phyloP scores from a whole-genome alignment of 2,329 filamentous ascomycete species.

The Fusarium multiceps region DNA sequence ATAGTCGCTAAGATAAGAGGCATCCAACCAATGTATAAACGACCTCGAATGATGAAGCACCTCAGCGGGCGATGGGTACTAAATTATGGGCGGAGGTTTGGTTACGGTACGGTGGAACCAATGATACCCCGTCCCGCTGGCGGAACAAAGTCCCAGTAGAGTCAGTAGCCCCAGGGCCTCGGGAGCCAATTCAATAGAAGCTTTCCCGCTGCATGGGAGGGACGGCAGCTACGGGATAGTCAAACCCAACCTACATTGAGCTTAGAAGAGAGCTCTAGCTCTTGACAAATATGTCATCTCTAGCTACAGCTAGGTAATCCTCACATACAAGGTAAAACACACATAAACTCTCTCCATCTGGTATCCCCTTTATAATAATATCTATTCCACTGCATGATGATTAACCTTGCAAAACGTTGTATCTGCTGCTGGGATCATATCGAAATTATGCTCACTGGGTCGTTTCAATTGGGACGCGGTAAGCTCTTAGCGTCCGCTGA shows the following conservation, averaged over 20 bases:
- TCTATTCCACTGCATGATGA: constrained; percentile 16
- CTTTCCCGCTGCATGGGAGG: constrained; percentile 19
- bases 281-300: not conserved
- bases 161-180: not conserved
- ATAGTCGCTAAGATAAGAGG: not conserved
- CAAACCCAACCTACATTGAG: not conserved
- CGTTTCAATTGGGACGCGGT: constrained; percentile 25
- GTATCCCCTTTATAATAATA: not conserved
- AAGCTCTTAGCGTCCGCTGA: constrained; percentile 25
- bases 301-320: not conserved
- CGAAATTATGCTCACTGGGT: constrained; percentile 14
- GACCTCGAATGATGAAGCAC: not conserved
- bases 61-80: not conserved
- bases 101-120: constrained; percentile 16
- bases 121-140: constrained; percentile 22
- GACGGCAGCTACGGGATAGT: constrained; percentile 15
- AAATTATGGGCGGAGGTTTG: not conserved
- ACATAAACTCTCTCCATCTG: not conserved
- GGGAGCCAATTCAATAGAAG: constrained; percentile 30
- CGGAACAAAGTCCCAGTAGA: not conserved
- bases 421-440: constrained; percentile 8
- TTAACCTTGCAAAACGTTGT: constrained; percentile 16
- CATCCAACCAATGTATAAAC: not conserved
- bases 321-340: not conserved
- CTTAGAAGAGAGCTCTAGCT: not conserved